Percentiles rank a stretch among this genome's conserved stretches.
Conservation (phyloP, 768 basidiomycete species). For the Rhodotorula toruloides region DNA sequence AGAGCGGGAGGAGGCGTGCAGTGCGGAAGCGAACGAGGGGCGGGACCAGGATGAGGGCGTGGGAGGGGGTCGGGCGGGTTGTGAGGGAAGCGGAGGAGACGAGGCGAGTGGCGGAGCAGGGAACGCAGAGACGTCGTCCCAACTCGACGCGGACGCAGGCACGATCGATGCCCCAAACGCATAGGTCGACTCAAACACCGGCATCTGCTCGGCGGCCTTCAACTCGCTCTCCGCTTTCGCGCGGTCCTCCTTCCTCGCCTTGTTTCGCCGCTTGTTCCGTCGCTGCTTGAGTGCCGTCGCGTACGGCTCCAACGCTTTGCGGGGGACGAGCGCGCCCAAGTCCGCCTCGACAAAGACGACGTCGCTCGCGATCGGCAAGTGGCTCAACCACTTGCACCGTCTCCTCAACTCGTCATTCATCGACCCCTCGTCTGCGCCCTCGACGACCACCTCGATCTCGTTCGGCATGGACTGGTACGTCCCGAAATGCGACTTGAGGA, state of each 20-base stretch:
- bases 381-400: slow-evolving; percentile 90
- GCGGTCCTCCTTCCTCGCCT: slow-evolving; percentile 83
- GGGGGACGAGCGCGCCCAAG: slow-evolving; percentile 65
- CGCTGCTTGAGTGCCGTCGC: slow-evolving; percentile 75
- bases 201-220: slow-evolving; percentile 58
- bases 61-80: not conserved
- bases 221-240: slow-evolving; percentile 66
- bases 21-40: slow-evolving; percentile 73
- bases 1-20: slow-evolving; percentile 48
- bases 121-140: slow-evolving; percentile 46
- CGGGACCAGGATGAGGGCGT: slow-evolving; percentile 62
- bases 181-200: slow-evolving; percentile 36
- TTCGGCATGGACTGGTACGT: slow-evolving; percentile 79
- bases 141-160: not conserved
- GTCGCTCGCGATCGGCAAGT: slow-evolving; percentile 84
- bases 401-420: slow-evolving; percentile 88
- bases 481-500: slow-evolving; percentile 75
- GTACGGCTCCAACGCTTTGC: slow-evolving; percentile 68
- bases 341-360: slow-evolving; percentile 91
- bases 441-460: slow-evolving; percentile 70
- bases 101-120: slow-evolving; percentile 34
- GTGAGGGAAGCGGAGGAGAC: slow-evolving; percentile 35
- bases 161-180: slow-evolving; percentile 11
- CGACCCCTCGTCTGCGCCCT: slow-evolving; percentile 50
- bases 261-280: slow-evolving; percentile 67